phyloP scores from a whole-genome alignment of 495 filamentous ascomycete species.

The Penicillium nucicola region DNA sequence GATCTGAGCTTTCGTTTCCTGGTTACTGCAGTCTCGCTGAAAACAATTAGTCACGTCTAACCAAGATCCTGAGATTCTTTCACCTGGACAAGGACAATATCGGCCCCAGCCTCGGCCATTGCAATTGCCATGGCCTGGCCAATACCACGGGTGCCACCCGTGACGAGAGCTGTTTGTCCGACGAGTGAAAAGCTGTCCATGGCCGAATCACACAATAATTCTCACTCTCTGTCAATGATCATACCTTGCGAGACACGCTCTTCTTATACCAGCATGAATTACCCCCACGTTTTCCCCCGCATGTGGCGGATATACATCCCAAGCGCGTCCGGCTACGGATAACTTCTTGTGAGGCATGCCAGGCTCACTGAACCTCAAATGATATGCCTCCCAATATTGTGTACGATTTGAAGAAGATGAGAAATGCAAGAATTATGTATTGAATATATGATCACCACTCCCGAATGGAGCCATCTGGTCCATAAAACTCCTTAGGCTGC shows the following conservation, averaged over 20 bases:
- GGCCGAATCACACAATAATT: too few relatives aligned
- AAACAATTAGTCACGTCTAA: not conserved
- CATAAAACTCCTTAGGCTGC: slow-evolving; percentile 62
- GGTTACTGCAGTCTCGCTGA: slow-evolving; percentile 64
- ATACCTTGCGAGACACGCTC: not conserved
- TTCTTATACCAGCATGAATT: not conserved
- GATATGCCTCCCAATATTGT: too few relatives aligned
- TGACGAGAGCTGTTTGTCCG: slow-evolving; percentile 76
- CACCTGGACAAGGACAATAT: slow-evolving; percentile 65
- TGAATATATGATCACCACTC: slow-evolving; percentile 58
- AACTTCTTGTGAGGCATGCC: too few relatives aligned
- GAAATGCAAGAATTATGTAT: not conserved
- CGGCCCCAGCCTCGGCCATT: slow-evolving; percentile 79
- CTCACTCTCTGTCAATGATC: too few relatives aligned
- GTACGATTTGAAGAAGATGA: too few relatives aligned
- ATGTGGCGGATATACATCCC: not conserved
- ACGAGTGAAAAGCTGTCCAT: slow-evolving; percentile 39
- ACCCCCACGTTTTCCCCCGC: not conserved
- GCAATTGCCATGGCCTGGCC: slow-evolving; percentile 80
- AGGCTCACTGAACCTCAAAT: too few relatives aligned
- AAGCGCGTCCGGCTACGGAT: not conserved
- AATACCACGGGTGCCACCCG: slow-evolving; percentile 85
- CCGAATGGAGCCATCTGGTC: slow-evolving; percentile 66
- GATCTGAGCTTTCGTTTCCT: slow-evolving; percentile 53
- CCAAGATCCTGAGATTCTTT: not conserved